Evolutionary conservation across 352 stramenopile species (phyloP).

Genomic region (Phytopythium delawarense): DNA sequence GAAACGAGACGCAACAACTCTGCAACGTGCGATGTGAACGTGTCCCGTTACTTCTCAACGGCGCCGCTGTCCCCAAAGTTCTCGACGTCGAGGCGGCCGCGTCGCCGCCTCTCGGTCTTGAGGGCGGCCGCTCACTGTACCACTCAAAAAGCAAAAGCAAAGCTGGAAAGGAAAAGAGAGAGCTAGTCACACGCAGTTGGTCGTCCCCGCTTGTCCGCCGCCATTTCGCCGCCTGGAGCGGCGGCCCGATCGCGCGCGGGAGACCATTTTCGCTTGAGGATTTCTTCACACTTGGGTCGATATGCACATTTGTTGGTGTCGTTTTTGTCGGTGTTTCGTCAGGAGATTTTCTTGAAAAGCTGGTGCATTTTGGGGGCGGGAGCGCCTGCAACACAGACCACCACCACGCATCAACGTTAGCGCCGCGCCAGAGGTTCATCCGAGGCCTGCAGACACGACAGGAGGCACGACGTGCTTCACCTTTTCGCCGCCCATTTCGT

Average conservation of each 20-base stretch:
- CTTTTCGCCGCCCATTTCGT: slow-evolving; percentile 1
- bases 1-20: not conserved
- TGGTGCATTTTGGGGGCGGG: not conserved
- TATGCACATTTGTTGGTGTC: slow-evolving; percentile 1
- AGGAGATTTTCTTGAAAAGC: not conserved
- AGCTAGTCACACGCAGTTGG: slow-evolving; percentile 4
- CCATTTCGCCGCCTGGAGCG: not conserved
- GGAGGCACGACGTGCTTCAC: not conserved
- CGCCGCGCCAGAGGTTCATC: not conserved
- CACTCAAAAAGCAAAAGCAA: slow-evolving; percentile 4
- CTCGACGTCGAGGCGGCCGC: slow-evolving; percentile 1
- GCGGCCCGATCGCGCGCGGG: not conserved
- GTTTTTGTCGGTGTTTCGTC: not conserved
- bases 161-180: not conserved
- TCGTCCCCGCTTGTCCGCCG: not conserved
- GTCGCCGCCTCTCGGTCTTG: slow-evolving; percentile 4
- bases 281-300: slow-evolving; percentile 2
- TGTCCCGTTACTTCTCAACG: slow-evolving; percentile 8
- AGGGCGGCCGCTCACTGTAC: slow-evolving; percentile 8
- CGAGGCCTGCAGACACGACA: not conserved
- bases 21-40: slow-evolving; percentile 6
- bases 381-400: not conserved
- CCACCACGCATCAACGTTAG: not conserved
- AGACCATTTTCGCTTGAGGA: slow-evolving; percentile 1
- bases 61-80: slow-evolving; percentile 6